Conservation (phyloP, 768 basidiomycete genomes). For the Mrakia frigida region DNA sequence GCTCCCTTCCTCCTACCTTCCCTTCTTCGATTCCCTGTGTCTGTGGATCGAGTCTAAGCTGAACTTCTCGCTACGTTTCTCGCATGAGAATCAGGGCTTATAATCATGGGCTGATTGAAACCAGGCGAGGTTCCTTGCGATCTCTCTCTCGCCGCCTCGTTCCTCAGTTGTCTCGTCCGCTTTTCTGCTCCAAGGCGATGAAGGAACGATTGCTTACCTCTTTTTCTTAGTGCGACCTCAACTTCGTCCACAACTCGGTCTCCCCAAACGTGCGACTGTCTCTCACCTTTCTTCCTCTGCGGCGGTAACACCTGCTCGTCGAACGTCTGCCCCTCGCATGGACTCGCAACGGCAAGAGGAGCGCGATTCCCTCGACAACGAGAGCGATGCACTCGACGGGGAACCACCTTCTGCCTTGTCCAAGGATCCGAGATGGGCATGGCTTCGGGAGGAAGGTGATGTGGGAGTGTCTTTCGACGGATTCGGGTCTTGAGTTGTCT, state of each 20-base stretch:
- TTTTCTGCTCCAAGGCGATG: background rate
- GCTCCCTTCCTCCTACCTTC: background rate
- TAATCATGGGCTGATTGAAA: too few species aligned
- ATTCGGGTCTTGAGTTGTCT: background rate
- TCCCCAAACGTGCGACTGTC: background rate
- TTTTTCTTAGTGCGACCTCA: background rate
- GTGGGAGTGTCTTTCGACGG: background rate
- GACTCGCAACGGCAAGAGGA: background rate
- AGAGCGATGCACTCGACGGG: background rate
- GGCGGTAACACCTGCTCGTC: background rate
- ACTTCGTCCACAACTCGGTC: background rate
- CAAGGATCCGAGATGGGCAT: background rate
- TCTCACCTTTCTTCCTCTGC: background rate
- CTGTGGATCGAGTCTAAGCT: too few species aligned
- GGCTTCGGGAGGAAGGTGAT: background rate
- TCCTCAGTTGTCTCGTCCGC: background rate
- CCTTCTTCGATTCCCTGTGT: background rate
- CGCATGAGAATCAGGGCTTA: too few species aligned
- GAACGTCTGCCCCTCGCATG: background rate
- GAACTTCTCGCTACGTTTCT: too few species aligned
- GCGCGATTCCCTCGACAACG: background rate
- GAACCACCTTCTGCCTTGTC: background rate
- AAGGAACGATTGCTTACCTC: background rate
- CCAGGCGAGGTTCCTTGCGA: background rate
- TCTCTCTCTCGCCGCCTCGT: background rate